Conservation (phyloP, 305 asterid species). For the Fraxinus sp. region DNA sequence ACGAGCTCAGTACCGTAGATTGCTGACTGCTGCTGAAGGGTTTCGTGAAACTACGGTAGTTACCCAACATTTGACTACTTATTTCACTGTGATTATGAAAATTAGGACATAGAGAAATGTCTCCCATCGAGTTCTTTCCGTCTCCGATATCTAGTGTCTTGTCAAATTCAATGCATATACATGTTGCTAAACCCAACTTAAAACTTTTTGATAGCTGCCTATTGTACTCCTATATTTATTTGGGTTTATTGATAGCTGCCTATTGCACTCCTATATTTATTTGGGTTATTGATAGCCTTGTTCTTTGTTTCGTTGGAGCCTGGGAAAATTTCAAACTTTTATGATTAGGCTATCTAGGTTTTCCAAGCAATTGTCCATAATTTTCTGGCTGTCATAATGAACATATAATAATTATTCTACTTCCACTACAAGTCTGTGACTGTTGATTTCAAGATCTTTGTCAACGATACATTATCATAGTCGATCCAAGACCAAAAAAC, state of each 20-base stretch:
- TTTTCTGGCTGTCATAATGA: background rate
- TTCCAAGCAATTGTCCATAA: background rate
- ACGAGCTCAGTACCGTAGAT: slow-evolving; percentile 88
- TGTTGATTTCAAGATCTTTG: too few relatives aligned
- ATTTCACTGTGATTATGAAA: background rate
- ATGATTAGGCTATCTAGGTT: background rate
- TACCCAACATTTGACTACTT: background rate
- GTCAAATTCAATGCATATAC: background rate
- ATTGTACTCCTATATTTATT: background rate
- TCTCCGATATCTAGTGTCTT: background rate
- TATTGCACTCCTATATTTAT: background rate
- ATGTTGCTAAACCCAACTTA: background rate
- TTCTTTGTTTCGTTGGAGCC: too few relatives aligned
- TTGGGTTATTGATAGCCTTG: background rate
- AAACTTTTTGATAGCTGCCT: background rate
- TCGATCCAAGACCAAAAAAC: too few relatives aligned
- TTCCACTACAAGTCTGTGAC: too few relatives aligned
- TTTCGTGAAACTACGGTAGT: slow-evolving; percentile 71
- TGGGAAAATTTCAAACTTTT: background rate
- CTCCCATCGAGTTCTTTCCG: background rate
- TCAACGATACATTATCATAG: too few relatives aligned
- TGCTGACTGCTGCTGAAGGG: slow-evolving; percentile 76
- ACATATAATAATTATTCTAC: too few relatives aligned
- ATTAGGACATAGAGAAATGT: background rate
- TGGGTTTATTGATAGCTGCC: background rate